phyloP scores from a whole-genome alignment of 176 grass and related monocot species.

The Eragrostis curvula region DNA sequence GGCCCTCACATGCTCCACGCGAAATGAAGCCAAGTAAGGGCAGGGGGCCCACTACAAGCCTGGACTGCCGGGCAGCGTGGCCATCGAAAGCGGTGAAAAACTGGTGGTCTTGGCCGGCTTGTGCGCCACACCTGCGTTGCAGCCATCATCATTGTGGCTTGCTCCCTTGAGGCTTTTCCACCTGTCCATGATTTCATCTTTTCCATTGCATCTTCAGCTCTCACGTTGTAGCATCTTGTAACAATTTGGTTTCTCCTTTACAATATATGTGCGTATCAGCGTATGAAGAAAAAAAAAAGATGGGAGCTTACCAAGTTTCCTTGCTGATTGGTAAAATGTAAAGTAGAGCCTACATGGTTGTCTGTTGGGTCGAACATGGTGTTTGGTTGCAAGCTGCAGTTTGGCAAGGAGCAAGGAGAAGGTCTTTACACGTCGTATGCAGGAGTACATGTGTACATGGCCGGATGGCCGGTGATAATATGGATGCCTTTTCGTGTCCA shows the following conservation, averaged over 20 bases:
- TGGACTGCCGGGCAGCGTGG: background rate
- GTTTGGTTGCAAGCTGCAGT: too few species aligned
- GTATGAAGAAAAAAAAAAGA: background rate
- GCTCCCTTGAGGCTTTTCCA: constrained; percentile 7
- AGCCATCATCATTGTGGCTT: constrained; percentile 29
- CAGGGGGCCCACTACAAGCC: constrained; percentile 15
- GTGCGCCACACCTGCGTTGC: constrained; percentile 20
- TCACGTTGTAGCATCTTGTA: background rate
- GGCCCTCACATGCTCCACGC: background rate
- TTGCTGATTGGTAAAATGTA: background rate
- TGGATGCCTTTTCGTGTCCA: constrained; percentile 20
- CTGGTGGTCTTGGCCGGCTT: constrained; percentile 18
- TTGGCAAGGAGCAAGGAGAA: background rate
- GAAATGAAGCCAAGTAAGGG: background rate
- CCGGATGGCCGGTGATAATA: background rate
- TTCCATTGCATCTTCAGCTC: background rate
- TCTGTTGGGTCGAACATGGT: background rate
- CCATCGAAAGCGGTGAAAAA: constrained; percentile 11
- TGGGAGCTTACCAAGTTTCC: background rate
- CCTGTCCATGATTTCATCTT: constrained; percentile 2
- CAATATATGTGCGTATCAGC: background rate
- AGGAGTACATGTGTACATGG: background rate
- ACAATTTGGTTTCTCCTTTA: background rate
- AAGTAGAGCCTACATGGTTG: background rate
- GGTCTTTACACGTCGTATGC: background rate